phyloP scores from a whole-genome alignment of 371 early-diverging fungal genomes.

The Nematocida sp. region DNA sequence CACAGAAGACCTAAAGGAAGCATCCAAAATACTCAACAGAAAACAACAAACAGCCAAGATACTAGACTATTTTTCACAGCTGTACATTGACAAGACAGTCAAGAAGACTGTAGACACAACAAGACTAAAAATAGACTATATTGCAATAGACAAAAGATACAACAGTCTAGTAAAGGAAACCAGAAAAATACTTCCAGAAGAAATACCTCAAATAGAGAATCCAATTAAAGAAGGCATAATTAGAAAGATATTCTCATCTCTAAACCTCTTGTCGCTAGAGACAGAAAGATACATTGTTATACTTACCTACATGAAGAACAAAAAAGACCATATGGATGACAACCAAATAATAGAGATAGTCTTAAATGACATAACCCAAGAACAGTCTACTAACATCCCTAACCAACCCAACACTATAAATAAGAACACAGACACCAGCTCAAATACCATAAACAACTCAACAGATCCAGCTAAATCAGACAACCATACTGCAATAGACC shows the following conservation, averaged over 20 bases:
- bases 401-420: no score
- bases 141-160: background rate
- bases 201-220: background rate
- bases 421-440: no score
- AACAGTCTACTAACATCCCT: no score
- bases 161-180: conserved; percentile 1
- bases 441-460: no score
- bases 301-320: conserved; percentile 5
- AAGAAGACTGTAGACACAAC: background rate
- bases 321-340: background rate
- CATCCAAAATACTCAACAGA: background rate
- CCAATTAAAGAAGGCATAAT: background rate
- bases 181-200: conserved; percentile 5
- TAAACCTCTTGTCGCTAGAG: background rate
- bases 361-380: no score
- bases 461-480: no score
- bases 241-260: background rate
- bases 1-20: conserved; percentile 1
- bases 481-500: no score
- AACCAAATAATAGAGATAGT: background rate
- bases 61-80: conserved; percentile 19
- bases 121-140: background rate
- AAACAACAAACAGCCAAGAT: conserved; percentile 20
- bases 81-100: conserved; percentile 10
- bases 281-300: background rate